These are phyloP conservation scores for Rubus idaeus DNA, from an alignment of 306 rosid genomes.

Conservation along the genomic window DNA sequence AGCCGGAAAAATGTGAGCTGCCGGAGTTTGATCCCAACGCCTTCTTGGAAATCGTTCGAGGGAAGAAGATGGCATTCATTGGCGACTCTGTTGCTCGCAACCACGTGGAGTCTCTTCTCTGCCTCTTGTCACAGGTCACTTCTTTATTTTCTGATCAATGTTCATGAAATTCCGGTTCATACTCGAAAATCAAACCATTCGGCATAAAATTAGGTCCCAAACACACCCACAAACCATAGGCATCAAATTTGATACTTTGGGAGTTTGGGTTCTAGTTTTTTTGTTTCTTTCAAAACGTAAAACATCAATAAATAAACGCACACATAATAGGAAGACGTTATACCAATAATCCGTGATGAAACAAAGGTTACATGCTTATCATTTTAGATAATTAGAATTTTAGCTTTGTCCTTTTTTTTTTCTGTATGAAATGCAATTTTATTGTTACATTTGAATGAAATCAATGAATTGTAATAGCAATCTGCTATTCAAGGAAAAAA, in stretches of 20 bases:
- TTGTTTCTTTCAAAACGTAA: too few species aligned
- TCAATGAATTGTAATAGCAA: background rate
- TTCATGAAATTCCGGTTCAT: background rate
- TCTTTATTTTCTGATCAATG: background rate
- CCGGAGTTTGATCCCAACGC: constrained; percentile 51
- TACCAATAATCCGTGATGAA: background rate
- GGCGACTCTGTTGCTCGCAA: constrained; percentile 92
- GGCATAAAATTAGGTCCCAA: background rate
- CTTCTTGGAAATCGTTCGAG: constrained; percentile 55
- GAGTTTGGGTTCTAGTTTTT: background rate
- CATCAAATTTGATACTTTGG: background rate
- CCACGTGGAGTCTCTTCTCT: constrained; percentile 83
- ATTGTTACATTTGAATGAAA: background rate
- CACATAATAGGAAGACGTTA: background rate
- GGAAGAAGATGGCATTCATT: constrained; percentile 74
- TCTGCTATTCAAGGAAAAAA: background rate
- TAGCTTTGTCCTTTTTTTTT: background rate
- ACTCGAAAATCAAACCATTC: background rate
- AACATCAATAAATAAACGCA: too few species aligned
- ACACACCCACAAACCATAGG: background rate
- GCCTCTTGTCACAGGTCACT: constrained; percentile 79
- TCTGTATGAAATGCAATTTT: background rate
- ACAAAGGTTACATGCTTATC: background rate
- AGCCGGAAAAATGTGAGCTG: constrained; percentile 66
- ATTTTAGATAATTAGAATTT: background rate